Conservation (phyloP, 129 eudicot genomes). For the Sambucus nigra region DNA sequence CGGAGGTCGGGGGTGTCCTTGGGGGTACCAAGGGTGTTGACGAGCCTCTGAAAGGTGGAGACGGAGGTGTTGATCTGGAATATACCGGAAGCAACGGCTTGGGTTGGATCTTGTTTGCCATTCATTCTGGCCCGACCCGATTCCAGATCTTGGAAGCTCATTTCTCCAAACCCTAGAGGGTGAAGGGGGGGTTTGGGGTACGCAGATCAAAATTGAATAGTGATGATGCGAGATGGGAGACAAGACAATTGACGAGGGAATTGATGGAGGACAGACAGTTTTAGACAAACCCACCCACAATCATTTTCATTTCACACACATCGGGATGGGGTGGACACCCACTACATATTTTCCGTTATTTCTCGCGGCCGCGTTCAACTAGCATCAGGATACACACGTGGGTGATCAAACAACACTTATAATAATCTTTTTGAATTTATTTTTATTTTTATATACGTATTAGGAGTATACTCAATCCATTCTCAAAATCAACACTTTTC, state of each 20-base stretch:
- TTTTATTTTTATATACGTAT: too few species aligned
- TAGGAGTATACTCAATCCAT: too few species aligned
- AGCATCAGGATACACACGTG: neutral
- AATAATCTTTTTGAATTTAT: too few species aligned
- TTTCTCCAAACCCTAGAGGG: constrained; percentile 9
- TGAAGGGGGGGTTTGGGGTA: neutral
- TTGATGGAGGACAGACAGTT: neutral
- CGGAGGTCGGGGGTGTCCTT: constrained; percentile 98
- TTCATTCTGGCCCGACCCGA: constrained; percentile 51
- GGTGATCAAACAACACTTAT: too few species aligned
- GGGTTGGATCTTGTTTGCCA: constrained; percentile 81
- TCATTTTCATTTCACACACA: neutral
- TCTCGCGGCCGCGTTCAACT: neutral
- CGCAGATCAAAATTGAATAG: neutral
- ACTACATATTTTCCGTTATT: neutral
- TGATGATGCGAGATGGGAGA: neutral
- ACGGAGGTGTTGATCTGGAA: constrained; percentile 93
- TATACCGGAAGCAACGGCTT: constrained; percentile 88
- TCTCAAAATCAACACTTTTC: too few species aligned
- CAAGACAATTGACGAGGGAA: constrained; percentile 8
- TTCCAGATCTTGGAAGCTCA: constrained; percentile 98
- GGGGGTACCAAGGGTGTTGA: constrained; percentile 90
- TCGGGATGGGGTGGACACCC: neutral
- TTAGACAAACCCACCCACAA: neutral
- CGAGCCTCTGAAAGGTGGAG: constrained; percentile 78